Base-by-base conservation (phyloP, 106 monocot species). In the Dendrobium officinale region DNA sequence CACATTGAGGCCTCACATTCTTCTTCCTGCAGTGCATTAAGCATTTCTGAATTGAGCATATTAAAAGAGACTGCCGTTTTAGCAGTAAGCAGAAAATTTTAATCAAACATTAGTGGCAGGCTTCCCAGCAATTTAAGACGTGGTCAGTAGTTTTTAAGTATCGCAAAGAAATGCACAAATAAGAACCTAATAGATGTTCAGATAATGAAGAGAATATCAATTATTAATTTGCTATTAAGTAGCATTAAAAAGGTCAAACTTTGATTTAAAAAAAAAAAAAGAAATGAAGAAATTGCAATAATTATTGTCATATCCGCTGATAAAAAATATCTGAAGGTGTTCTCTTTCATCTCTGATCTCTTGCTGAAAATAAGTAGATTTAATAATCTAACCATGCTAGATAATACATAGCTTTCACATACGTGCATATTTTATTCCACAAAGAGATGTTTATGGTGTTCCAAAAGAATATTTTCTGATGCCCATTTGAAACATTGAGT, bases 1-100 rank as follows among this genome's bases (percentile, higher is more conserved):
- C 84, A 82, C 18, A 80, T 77, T 44, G 91, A 90, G 15, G 78
- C 84, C 66, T 90, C 91, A 59, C 79, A 86, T 77, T 90, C 93
- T 79, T 90, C 90, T 59, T 81, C 86, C 80, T 86, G 82, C 75
- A 86, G n/a, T 54, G 42, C 40, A 56, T 85, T 89, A 67, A 72
- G 55, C 33, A 72, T 84, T 88, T 90, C 93, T 96, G 85, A 58
- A 88, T 64, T 43, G 43, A 70, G 29, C 15, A 70, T 33, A 70
- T 37, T 37, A 70, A 70, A 70, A 15, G 70, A 70, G 37, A 70
- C 31, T 70, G 70, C 24, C 33, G 16, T 33, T 70, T 68, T 33
- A 33, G 37, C 4, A 8, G 37, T 33, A 37, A 37, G 70, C 15
- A 67, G 29, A 70, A 70, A 70, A 10, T 33, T 37, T 70, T 37